Evolutionary conservation across 352 stramenopile genomes (phyloP), one percentile per base, ranked within the genome.

Genomic region (Pythium periplocum): DNA sequence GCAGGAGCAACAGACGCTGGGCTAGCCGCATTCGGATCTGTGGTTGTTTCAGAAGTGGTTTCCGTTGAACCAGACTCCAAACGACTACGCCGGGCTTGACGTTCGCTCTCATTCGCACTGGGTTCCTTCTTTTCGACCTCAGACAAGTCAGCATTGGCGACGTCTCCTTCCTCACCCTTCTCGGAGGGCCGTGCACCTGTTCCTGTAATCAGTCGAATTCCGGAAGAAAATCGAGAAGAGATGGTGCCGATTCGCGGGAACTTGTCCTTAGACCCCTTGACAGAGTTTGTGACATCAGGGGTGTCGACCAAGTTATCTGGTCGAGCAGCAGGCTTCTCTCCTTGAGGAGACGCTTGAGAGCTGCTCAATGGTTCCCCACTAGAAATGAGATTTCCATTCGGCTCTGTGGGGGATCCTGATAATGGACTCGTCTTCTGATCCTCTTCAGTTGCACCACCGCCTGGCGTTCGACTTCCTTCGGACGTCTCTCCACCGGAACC

Each of bases 161-260:
- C 48, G 31, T 66, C 63, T 5, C 44, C 55, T 8, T 41, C 48
- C 39, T 63, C 60, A 39, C 56, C 61, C 37, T 61, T 52, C 6
- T 68, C 54, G 10, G 30, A 38, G 32, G 47, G 51, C 38, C 58
- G 53, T 5, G 43, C 39, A 10, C 48, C 8, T 34, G 48, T 17
- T 34, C 61, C 61, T 31, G 65, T 68, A n/a, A 67, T 42, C 38
- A 92, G 65, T 41, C 74, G 72, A 45, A 91, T 85, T 2, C 82
- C 72, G 1, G 73, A 82, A 1, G 81, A 87, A 47, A 92, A 86
- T 3, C 78, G 73, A 35, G 78, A 90, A 12, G 77, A 88, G 48
- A 92, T 90, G 26, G 69, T 85, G 17, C 74, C 71, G 51, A 90
- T 85, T 12, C 74, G 74, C 2, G 69, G 38, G 39, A 72, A 71